phyloP scores from a whole-genome alignment of 352 stramenopile species.

The Elongisporangium anandrum region DNA sequence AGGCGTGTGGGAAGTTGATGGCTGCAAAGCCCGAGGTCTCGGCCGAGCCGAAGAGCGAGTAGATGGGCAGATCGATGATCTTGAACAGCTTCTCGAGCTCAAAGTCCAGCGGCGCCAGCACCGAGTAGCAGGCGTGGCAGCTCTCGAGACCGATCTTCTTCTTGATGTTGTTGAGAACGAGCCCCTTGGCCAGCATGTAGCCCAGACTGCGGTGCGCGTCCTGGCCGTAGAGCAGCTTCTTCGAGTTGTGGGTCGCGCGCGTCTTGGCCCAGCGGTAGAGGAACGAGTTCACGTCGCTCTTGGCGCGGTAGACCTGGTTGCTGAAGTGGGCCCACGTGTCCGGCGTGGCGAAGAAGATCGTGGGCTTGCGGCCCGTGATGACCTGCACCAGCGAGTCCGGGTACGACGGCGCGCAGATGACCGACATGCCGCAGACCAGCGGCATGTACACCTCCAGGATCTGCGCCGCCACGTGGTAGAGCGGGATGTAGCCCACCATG shows the following conservation, averaged over 20 bases:
- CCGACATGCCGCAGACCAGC: constrained; percentile 44
- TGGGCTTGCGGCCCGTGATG: constrained; percentile 49
- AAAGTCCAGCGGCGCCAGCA: constrained; percentile 74
- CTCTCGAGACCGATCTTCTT: constrained; percentile 75
- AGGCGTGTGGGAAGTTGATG: constrained; percentile 70
- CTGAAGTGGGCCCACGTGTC: constrained; percentile 71
- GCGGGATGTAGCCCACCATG: constrained; percentile 61
- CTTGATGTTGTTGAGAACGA: constrained; percentile 79
- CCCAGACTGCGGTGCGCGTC: constrained; percentile 53
- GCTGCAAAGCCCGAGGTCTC: constrained; percentile 67
- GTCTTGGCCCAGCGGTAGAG: constrained; percentile 79
- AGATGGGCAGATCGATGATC: constrained; percentile 80
- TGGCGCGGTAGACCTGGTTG: constrained; percentile 60
- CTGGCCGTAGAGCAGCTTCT: constrained; percentile 63
- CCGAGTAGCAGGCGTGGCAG: constrained; percentile 67
- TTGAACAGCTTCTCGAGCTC: constrained; percentile 80
- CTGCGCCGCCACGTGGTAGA: constrained; percentile 64
- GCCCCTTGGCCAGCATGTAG: constrained; percentile 73
- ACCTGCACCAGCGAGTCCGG: constrained; percentile 39
- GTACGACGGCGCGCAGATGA: constrained; percentile 61
- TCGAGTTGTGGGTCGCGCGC: constrained; percentile 71
- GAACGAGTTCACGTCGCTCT: constrained; percentile 65
- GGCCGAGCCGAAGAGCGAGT: constrained; percentile 64
- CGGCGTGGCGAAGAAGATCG: constrained; percentile 75
- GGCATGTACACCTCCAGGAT: constrained; percentile 76